Conservation (phyloP, 768 basidiomycete species). For the Epithele typhae region DNA sequence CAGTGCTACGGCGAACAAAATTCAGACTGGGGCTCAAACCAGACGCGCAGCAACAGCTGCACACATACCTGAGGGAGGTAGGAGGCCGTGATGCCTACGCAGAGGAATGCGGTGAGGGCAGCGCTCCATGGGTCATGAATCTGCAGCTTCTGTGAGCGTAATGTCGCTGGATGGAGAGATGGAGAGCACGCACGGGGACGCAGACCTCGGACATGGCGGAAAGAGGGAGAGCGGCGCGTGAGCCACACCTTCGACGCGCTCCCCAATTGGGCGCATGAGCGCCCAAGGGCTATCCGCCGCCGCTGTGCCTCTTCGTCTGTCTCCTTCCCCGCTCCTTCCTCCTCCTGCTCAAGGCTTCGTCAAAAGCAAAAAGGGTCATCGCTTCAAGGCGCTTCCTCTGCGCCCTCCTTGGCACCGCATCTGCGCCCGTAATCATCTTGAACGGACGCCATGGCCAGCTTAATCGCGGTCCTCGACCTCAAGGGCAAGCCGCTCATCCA, state of each 20-base stretch:
- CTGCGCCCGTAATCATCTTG: too few species aligned
- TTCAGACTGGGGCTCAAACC: constrained; percentile 14
- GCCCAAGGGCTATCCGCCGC: neutral
- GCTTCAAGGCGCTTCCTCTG: too few species aligned
- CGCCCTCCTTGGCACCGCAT: too few species aligned
- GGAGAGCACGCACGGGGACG: constrained; percentile 2
- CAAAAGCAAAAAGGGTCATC: too few species aligned
- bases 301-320: neutral
- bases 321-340: neutral
- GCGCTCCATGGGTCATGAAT: constrained; percentile 69
- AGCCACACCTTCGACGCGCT: constrained; percentile 10
- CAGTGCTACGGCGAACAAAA: constrained; percentile 47
- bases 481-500: constrained; percentile 99
- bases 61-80: constrained; percentile 75
- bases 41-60: constrained; percentile 14
- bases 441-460: constrained; percentile 44
- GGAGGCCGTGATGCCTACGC: constrained; percentile 70
- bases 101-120: constrained; percentile 60
- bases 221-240: constrained; percentile 8
- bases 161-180: too few species aligned
- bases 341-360: neutral
- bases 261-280: constrained; percentile 2
- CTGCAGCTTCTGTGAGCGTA: constrained; percentile 31
- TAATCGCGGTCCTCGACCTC: constrained; percentile 94
- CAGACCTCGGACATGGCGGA: constrained; percentile 8